Evolutionary conservation across 2,329 filamentous ascomycete species (phyloP).

Genomic region (Paramyrothecium sp.): DNA sequence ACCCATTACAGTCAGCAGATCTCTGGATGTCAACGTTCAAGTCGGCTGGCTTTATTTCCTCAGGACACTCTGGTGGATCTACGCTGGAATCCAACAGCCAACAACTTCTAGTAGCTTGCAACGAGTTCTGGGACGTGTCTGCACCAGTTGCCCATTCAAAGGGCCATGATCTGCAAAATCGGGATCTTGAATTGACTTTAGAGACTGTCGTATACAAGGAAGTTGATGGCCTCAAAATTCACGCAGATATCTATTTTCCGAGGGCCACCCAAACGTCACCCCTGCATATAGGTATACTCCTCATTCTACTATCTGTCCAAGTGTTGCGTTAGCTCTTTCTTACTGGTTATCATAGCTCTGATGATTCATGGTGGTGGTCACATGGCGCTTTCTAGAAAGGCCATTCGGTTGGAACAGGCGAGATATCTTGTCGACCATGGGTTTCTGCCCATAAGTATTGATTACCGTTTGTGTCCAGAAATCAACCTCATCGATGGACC

Average conservation of each 20-base stretch:
- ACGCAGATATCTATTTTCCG: conserved; percentile 1
- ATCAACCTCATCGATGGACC: conserved; percentile 42
- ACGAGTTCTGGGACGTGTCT: background rate
- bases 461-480: conserved; percentile 51
- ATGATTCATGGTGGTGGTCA: conserved; percentile 46
- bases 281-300: background rate
- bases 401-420: conserved; percentile 34
- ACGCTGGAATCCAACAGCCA: background rate
- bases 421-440: conserved; percentile 32
- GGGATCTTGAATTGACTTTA: background rate
- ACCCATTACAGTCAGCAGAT: background rate
- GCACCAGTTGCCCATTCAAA: background rate
- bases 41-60: background rate
- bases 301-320: background rate
- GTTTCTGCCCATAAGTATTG: conserved; percentile 45
- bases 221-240: background rate
- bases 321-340: background rate
- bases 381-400: conserved; percentile 34
- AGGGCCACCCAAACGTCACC: too few relatives aligned
- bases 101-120: background rate
- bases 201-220: conserved; percentile 1
- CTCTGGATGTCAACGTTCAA: background rate
- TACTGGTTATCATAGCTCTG: conserved; percentile 23
- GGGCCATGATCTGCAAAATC: background rate
- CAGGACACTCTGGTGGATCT: background rate